A percentile compares a stretch with the other conserved stretches of the same genome.
These are phyloP conservation scores for Tranzscheliella williamsii DNA, from an alignment of 1,284 basidiomycete genomes.

Conservation along the genomic window DNA sequence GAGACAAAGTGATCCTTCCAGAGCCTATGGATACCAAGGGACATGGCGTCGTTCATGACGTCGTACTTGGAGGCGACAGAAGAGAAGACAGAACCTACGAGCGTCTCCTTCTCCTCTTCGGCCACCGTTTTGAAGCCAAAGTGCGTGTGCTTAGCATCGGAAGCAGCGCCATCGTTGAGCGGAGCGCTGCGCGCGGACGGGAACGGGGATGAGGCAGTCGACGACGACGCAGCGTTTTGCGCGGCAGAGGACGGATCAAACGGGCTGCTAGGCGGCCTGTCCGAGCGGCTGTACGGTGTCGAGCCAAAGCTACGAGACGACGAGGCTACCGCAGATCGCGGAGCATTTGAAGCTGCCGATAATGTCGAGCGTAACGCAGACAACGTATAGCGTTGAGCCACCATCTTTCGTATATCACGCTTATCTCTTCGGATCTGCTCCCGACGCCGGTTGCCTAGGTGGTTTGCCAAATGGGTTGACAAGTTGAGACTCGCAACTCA, in stretches of 20 bases:
- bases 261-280: constrained; percentile 20
- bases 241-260: constrained; percentile 59
- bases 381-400: constrained; percentile 30
- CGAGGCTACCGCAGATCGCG: constrained; percentile 19
- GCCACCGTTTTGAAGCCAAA: constrained; percentile 90
- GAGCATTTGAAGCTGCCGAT: constrained; percentile 20
- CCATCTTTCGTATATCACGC: too few relatives aligned
- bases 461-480: too few relatives aligned
- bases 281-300: constrained; percentile 23
- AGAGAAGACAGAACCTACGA: constrained; percentile 89
- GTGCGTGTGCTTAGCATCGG: constrained; percentile 66
- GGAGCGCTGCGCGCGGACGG: too few relatives aligned
- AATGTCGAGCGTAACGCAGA: constrained; percentile 35
- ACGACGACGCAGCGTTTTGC: not conserved
- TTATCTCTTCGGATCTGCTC: too few relatives aligned
- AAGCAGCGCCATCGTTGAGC: too few relatives aligned
- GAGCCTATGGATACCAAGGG: constrained; percentile 89
- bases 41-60: constrained; percentile 98
- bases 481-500: too few relatives aligned
- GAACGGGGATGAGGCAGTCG: not conserved
- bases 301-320: constrained; percentile 30
- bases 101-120: constrained; percentile 71
- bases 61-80: constrained; percentile 96
- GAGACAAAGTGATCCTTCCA: constrained; percentile 94
- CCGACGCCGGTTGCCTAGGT: too few relatives aligned